Evolutionary conservation across 345 rosid genomes (phyloP), one percentile per base, ranked within the genome.

Genomic region (Turritis glabra): DNA sequence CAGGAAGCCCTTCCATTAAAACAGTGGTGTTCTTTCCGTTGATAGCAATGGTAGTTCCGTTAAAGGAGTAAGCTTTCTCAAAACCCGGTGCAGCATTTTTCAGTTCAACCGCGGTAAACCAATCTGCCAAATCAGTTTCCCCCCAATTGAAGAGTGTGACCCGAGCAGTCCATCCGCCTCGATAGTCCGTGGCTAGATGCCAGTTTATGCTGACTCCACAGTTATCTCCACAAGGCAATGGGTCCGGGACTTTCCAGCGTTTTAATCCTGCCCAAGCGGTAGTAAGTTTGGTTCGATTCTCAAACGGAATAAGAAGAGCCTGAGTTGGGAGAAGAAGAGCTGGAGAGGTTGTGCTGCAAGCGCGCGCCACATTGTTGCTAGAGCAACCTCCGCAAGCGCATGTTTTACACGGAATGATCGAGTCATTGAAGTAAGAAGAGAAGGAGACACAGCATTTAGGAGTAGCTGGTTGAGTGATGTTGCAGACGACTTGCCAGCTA

Each of bases 401-500:
- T 40, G 98, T 92, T 0, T 74, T 72, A 73, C 99, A 95, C 0
- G 99, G 99, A 69, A 95, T 72, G 52, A 91, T 73, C 0, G 99
- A 95, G 22, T 92, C 99, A 56, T 90, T 92, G 83, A 83, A 85
- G 85, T 89, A 95, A 32, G 99, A 82, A 64, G 99, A 95, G 77
- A 95, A 95, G 1, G 99, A 88, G 7, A 92, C 99, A 19, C 98
- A 95, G 60, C 97, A 95, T 60, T 73, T 84, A 17, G 96, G 98
- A 64, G 80, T 79, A 1, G 66, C 71, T 41, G 94, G 89, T 56
- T 83, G 86, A 47, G 89, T 86, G 71, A 95, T 95, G 78, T 95
- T 95, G 84, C 99, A 95, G 33, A 90, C 98, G 18, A 95, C 85
- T 82, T 92, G 99, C 99, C 97, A 95, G 75, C 96, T 95, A 0